These are phyloP conservation scores for Torulaspora quercuum DNA, from an alignment of 805 yeast genomes.

Conservation along the genomic window DNA sequence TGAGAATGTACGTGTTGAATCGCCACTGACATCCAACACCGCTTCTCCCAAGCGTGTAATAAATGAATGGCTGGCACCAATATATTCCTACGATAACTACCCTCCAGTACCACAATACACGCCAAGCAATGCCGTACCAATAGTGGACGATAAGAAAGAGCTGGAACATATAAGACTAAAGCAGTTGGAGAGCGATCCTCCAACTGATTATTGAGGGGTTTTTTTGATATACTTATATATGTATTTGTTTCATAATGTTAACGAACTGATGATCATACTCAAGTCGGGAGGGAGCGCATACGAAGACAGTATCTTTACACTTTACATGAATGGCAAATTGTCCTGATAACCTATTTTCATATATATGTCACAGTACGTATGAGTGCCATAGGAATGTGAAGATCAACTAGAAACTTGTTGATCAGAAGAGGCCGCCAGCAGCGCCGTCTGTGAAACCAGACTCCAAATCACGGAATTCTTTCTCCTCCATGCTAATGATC, in stretches of 20 bases:
- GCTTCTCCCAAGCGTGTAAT: constrained; percentile 7
- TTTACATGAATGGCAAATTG: too few species aligned
- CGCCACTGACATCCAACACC: constrained; percentile 9
- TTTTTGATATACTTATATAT: background rate
- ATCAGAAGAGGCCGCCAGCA: too few species aligned
- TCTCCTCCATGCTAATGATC: constrained; percentile 2
- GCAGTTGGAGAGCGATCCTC: constrained; percentile 44
- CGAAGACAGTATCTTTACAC: too few species aligned
- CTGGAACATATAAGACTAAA: constrained; percentile 39
- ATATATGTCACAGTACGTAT: too few species aligned
- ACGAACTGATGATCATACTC: constrained; percentile 5
- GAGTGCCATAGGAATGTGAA: too few species aligned
- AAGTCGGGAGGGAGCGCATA: too few species aligned
- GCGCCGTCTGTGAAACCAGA: background rate
- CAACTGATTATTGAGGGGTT: constrained; percentile 17
- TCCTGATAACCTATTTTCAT: too few species aligned
- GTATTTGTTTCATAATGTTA: background rate
- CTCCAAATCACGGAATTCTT: background rate
- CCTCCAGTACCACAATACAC: constrained; percentile 27
- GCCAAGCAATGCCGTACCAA: constrained; percentile 15
- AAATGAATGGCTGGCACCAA: constrained; percentile 20
- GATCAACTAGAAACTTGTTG: too few species aligned
- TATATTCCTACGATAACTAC: constrained; percentile 10
- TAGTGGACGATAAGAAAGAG: constrained; percentile 40
- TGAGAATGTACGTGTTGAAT: constrained; percentile 7